These are phyloP conservation scores for Kalaharituber pfeilii DNA, from an alignment of 2,329 filamentous ascomycete genomes.

Conservation along the genomic window DNA sequence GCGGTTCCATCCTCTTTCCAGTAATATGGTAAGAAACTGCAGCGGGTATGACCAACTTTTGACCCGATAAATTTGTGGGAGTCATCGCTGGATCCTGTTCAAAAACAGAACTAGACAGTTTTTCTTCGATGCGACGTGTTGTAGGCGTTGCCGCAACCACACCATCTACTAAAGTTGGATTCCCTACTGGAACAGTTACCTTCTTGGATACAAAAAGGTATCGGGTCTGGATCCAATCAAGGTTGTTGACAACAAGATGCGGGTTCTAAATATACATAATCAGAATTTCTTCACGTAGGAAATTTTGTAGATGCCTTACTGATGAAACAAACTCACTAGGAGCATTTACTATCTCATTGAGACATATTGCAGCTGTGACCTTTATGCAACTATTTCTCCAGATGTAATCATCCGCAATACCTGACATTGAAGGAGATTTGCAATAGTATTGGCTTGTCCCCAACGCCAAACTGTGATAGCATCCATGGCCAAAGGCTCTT, in stretches of 20 bases:
- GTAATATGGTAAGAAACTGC: constrained; percentile 17
- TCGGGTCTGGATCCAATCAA: constrained; percentile 79
- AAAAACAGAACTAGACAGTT: background rate
- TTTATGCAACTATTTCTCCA: constrained; percentile 55
- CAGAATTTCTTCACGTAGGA: background rate
- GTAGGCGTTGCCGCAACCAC: background rate
- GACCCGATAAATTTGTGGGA: constrained; percentile 26
- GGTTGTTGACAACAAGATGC: constrained; percentile 53
- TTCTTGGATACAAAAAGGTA: constrained; percentile 50
- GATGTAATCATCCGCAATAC: constrained; percentile 1
- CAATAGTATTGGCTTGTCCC: constrained; percentile 40
- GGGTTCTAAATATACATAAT: constrained; percentile 26
- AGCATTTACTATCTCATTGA: constrained; percentile 74
- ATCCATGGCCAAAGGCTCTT: constrained; percentile 57
- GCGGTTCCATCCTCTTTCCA: constrained; percentile 5
- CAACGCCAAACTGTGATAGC: constrained; percentile 55
- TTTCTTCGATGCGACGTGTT: constrained; percentile 7
- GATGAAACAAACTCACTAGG: constrained; percentile 40
- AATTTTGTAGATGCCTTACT: constrained; percentile 12
- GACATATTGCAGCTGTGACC: constrained; percentile 43
- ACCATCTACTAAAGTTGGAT: background rate
- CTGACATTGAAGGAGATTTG: background rate
- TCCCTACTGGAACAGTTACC: background rate
- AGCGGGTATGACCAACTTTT: constrained; percentile 26
- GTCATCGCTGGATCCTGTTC: constrained; percentile 9